These are phyloP conservation scores for Debaryomyces fabryi DNA, from an alignment of 1,139 yeast genomes.

Conservation along the genomic window DNA sequence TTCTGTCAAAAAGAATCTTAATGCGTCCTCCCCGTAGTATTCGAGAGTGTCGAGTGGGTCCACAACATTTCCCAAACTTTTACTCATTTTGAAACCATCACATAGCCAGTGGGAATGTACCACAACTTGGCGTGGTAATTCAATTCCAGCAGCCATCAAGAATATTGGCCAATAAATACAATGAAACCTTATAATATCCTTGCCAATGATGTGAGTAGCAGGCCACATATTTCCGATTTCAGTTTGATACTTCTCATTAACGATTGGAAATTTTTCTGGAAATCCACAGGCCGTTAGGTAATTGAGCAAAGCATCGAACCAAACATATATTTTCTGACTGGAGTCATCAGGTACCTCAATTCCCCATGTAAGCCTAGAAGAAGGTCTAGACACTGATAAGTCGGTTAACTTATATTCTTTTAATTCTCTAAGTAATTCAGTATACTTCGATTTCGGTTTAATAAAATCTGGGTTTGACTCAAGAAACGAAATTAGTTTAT, in stretches of 20 bases:
- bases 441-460: conserved; percentile 60
- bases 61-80: conserved; percentile 92
- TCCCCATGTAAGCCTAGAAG: conserved; percentile 83
- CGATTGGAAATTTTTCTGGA: conserved; percentile 32
- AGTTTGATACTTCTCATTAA: conserved; percentile 11
- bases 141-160: conserved; percentile 76
- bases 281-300: conserved; percentile 79
- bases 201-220: conserved; percentile 84
- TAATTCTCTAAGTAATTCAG: conserved; percentile 62
- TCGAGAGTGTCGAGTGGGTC: conserved; percentile 73
- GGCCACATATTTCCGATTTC: conserved; percentile 47
- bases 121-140: conserved; percentile 70
- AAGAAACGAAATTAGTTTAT: conserved; percentile 51
- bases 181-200: conserved; percentile 87
- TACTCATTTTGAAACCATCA: conserved; percentile 91
- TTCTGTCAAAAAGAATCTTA: conserved; percentile 76
- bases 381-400: conserved; percentile 83
- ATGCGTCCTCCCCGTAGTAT: conserved; percentile 69
- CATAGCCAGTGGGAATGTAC: conserved; percentile 96
- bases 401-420: conserved; percentile 54
- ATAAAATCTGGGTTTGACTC: conserved; percentile 59
- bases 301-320: conserved; percentile 95
- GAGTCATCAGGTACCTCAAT: conserved; percentile 83
- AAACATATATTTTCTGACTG: conserved; percentile 82
- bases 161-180: conserved; percentile 95